These are phyloP conservation scores for Colletotrichum camelliae DNA, from an alignment of 2,329 filamentous ascomycete species.

Conservation along the genomic window DNA sequence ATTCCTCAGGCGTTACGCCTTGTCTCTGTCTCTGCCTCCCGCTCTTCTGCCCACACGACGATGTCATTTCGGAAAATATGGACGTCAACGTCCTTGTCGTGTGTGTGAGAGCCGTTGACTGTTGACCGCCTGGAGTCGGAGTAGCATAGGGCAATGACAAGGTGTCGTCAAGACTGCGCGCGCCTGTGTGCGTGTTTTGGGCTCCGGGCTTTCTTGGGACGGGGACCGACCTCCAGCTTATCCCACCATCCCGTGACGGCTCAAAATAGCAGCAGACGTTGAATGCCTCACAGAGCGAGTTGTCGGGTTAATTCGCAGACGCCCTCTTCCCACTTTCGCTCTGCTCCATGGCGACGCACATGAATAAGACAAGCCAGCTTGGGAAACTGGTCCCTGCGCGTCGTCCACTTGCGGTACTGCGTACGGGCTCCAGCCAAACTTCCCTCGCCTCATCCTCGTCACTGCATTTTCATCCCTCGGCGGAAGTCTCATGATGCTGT, in stretches of 20 bases:
- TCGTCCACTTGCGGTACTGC: not conserved
- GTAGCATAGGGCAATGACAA: not conserved
- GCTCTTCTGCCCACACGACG: not conserved
- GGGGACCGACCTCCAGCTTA: not conserved
- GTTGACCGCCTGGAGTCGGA: not conserved
- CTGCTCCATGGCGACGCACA: not conserved
- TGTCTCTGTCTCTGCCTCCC: not conserved
- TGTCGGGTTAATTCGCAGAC: slow-evolving; percentile 3
- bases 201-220: not conserved
- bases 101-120: not conserved
- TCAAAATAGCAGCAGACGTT: slow-evolving; percentile 18
- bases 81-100: not conserved
- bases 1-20: slow-evolving; percentile 21
- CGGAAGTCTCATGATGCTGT: slow-evolving; percentile 17
- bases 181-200: not conserved
- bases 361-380: slow-evolving; percentile 3
- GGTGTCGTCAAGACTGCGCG: not conserved
- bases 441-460: slow-evolving; percentile 1
- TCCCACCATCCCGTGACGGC: not conserved
- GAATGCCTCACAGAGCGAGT: not conserved
- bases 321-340: not conserved
- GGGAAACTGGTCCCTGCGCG: slow-evolving; percentile 1
- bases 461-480: not conserved
- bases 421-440: slow-evolving; percentile 2
- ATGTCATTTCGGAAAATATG: slow-evolving; percentile 4